Conservation (phyloP, 2,329 filamentous ascomycete species). For the Raffaelea arxii region DNA sequence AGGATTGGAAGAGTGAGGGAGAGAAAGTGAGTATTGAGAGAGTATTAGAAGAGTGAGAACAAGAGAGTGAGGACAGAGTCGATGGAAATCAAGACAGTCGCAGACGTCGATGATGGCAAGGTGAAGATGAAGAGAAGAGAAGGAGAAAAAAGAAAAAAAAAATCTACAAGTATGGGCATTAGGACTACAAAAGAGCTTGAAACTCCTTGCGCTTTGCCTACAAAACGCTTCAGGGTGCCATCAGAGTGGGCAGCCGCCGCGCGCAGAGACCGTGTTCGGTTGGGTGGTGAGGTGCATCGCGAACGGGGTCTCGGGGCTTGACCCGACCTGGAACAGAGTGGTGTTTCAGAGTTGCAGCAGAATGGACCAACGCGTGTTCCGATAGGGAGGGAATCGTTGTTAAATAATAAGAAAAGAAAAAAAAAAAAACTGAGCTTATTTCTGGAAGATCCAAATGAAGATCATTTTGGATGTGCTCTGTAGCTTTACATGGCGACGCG, state of each 20-base stretch:
- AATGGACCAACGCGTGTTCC: too few species aligned
- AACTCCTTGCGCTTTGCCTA: neutral
- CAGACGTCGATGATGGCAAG: too few species aligned
- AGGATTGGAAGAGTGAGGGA: neutral
- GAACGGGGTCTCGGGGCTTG: conserved; percentile 6
- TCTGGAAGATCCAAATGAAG: too few species aligned
- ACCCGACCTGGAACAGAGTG: conserved; percentile 15
- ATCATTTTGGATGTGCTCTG: too few species aligned
- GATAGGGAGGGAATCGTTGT: too few species aligned
- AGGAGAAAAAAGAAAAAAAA: neutral
- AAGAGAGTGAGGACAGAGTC: neutral
- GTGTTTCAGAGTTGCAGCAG: conserved; percentile 39
- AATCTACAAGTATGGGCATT: neutral
- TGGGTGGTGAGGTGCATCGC: neutral
- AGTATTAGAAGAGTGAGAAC: neutral
- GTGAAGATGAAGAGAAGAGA: neutral
- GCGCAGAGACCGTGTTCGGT: neutral
- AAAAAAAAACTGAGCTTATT: too few species aligned
- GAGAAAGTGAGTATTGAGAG: neutral
- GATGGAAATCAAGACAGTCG: too few species aligned
- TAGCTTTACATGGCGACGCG: too few species aligned
- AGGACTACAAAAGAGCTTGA: neutral
- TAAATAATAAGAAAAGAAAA: too few species aligned
- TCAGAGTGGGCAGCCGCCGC: neutral
- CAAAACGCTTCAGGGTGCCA: neutral